Evolutionary conservation across 2,329 filamentous ascomycete genomes (phyloP).

Genomic region (Coleophoma crateriformis): DNA sequence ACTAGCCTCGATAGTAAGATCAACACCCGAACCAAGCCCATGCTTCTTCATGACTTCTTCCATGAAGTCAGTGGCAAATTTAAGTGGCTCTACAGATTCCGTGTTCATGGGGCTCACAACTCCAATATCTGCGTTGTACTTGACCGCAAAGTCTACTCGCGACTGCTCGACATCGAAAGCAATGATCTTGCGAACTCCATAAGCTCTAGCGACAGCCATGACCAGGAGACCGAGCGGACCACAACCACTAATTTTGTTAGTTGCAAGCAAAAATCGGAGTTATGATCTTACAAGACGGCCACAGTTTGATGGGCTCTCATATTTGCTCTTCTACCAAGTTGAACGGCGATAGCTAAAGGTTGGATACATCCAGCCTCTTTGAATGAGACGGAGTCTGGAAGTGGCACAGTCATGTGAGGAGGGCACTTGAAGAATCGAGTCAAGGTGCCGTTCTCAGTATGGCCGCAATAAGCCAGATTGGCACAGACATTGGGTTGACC

Average conservation of each 20-base stretch:
- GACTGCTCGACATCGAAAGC: conserved; percentile 24
- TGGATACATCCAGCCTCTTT: conserved; percentile 64
- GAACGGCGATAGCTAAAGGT: conserved; percentile 57
- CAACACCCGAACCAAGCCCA: conserved; percentile 14
- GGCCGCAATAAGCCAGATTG: conserved; percentile 61
- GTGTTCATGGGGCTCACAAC: conserved; percentile 12
- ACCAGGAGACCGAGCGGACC: conserved; percentile 23
- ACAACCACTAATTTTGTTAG: conserved; percentile 15
- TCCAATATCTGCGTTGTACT: conserved; percentile 17
- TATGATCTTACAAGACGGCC: conserved; percentile 21
- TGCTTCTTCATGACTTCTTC: conserved; percentile 10
- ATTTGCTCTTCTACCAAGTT: conserved; percentile 47
- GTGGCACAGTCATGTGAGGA: conserved; percentile 57
- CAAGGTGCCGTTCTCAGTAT: conserved; percentile 61
- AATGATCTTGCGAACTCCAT: conserved; percentile 21
- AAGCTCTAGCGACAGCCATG: conserved; percentile 21
- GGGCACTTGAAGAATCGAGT: conserved; percentile 51
- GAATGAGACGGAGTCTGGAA: conserved; percentile 51
- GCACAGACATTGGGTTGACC: conserved; percentile 62
- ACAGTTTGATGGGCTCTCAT: conserved; percentile 18
- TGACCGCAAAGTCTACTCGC: conserved; percentile 17
- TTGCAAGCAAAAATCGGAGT: neutral
- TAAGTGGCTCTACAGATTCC: conserved; percentile 2
- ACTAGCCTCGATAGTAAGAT: conserved; percentile 20
- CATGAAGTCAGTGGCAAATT: conserved; percentile 9